Percentiles rank a stretch among this genome's conserved stretches.
Evolutionary conservation across 1,284 basidiomycete genomes (phyloP).

Genomic region (Ustilago hordei): DNA sequence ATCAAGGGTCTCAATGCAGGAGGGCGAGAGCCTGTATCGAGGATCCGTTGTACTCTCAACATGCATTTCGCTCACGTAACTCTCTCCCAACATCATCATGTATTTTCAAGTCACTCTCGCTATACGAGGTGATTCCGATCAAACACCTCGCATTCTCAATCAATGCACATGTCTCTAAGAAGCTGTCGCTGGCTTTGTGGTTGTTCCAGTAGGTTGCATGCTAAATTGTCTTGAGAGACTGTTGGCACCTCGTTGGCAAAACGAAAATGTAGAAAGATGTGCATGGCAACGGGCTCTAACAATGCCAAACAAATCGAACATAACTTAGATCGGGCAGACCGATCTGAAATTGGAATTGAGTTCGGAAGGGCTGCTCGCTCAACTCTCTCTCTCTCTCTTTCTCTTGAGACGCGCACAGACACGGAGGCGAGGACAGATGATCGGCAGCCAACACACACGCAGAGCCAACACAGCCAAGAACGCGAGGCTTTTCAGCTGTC

Average conservation of each 20-base stretch:
- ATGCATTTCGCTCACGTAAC: slow-evolving; percentile 26
- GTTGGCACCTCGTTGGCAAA: background rate
- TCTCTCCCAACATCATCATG: slow-evolving; percentile 24
- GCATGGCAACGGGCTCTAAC: background rate
- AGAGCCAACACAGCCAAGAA: slow-evolving; percentile 6
- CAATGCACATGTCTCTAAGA: slow-evolving; percentile 44
- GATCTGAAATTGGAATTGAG: slow-evolving; percentile 1
- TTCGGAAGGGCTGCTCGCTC: background rate
- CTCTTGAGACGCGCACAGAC: slow-evolving; percentile 13
- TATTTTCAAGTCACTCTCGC: slow-evolving; percentile 32
- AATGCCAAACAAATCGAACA: slow-evolving; percentile 25
- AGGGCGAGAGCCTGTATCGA: slow-evolving; percentile 43
- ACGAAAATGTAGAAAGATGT: background rate
- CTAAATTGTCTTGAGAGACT: no score
- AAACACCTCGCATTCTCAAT: slow-evolving; percentile 31
- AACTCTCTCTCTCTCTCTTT: background rate
- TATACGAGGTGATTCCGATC: slow-evolving; percentile 26
- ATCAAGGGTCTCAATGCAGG: slow-evolving; percentile 33
- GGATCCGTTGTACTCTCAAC: slow-evolving; percentile 44
- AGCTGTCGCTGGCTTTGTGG: slow-evolving; percentile 3
- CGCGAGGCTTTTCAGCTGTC: slow-evolving; percentile 1
- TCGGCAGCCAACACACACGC: slow-evolving; percentile 1
- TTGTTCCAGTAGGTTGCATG: background rate
- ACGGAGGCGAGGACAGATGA: slow-evolving; percentile 10
- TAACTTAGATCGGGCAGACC: slow-evolving; percentile 1